A percentile compares a stretch with the other conserved stretches of the same genome.
phyloP scores from a whole-genome alignment of 768 basidiomycete species.

The Phylloporus scabripes region DNA sequence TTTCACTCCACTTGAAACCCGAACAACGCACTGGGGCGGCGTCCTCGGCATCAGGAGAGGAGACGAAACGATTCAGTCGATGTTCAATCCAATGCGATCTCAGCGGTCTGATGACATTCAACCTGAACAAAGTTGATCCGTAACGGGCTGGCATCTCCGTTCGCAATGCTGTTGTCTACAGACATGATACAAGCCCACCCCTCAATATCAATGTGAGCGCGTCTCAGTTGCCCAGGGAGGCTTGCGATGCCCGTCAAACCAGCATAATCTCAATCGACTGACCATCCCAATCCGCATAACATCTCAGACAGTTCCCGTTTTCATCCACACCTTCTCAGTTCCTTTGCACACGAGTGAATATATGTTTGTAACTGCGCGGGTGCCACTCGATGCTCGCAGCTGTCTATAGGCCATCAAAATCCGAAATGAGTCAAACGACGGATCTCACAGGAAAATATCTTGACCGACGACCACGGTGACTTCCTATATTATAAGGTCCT shows the following conservation, averaged over 20 bases:
- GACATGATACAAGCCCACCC: too few species aligned
- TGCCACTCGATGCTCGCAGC: background rate
- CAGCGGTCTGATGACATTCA: too few species aligned
- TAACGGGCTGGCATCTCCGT: background rate
- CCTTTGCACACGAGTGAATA: background rate
- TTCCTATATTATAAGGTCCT: background rate
- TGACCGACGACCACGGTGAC: background rate
- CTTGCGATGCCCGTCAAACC: background rate
- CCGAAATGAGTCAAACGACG: background rate
- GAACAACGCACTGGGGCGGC: too few species aligned
- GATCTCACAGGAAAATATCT: background rate
- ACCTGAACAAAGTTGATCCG: background rate
- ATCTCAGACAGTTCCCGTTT: too few species aligned
- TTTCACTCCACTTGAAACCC: too few species aligned
- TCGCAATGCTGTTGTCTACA: background rate
- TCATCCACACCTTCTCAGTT: background rate
- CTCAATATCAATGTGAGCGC: too few species aligned
- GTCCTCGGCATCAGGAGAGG: background rate
- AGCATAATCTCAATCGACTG: background rate
- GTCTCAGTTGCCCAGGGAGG: background rate
- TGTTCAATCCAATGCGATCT: too few species aligned
- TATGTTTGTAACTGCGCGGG: background rate
- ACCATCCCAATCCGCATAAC: background rate
- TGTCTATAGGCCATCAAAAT: background rate
- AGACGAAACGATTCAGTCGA: background rate